phyloP scores from a whole-genome alignment of 2,329 filamentous ascomycete genomes.

The Apiospora aurea region DNA sequence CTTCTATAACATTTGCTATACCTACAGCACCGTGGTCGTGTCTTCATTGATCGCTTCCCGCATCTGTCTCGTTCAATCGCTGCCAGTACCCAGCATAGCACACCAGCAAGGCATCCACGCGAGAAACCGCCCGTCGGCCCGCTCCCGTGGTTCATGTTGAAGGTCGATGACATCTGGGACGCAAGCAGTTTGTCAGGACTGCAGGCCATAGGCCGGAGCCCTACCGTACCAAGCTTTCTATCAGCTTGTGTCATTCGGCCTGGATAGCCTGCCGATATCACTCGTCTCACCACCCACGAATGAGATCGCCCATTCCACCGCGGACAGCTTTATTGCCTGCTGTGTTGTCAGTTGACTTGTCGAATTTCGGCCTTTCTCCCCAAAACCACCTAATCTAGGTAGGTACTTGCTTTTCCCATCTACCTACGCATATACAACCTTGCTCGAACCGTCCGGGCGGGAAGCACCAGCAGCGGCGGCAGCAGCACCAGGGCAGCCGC shows the following conservation, averaged over 20 bases:
- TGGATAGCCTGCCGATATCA: not conserved
- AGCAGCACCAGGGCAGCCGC: not conserved
- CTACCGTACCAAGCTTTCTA: constrained; percentile 15
- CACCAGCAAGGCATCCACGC: constrained; percentile 19
- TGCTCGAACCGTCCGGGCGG: constrained; percentile 16
- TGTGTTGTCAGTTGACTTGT: constrained; percentile 18
- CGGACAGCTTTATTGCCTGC: not conserved
- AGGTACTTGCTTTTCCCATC: not conserved
- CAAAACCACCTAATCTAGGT: not conserved
- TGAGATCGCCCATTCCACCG: not conserved
- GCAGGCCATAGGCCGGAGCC: not conserved
- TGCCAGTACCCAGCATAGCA: constrained; percentile 5
- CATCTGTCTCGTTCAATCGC: not conserved
- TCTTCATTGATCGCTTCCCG: not conserved
- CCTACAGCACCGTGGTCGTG: not conserved
- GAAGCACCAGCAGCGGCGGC: constrained; percentile 13
- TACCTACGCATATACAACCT: not conserved
- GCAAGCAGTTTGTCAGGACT: not conserved
- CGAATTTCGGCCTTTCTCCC: not conserved
- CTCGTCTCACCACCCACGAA: constrained; percentile 14
- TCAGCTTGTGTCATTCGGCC: constrained; percentile 11
- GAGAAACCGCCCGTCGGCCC: constrained; percentile 15
- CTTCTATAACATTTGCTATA: not conserved
- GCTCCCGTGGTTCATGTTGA: constrained; percentile 9
- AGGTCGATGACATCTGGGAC: constrained; percentile 2